Conservation (phyloP, 495 filamentous ascomycete species). For the Halenospora varia region DNA sequence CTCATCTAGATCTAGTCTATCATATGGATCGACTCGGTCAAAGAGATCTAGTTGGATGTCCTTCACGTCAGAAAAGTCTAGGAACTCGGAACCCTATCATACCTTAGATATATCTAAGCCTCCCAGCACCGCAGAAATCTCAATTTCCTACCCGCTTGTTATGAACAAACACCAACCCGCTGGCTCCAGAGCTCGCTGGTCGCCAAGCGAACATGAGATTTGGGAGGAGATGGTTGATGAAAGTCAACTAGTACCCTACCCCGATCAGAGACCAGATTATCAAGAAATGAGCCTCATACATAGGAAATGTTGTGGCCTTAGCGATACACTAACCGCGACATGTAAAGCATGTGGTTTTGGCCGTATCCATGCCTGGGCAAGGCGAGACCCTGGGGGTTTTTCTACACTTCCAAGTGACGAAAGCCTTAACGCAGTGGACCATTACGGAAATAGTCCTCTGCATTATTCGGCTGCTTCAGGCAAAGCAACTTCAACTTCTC, state of each 20-base stretch:
- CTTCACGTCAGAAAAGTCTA: constrained; percentile 3
- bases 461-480: constrained; percentile 7
- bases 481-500: not conserved
- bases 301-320: not conserved
- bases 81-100: not conserved
- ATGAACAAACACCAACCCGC: not conserved
- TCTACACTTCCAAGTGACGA: not conserved
- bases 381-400: not conserved
- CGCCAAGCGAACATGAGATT: not conserved
- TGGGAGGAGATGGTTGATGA: constrained; percentile 12
- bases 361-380: not conserved
- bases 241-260: not conserved
- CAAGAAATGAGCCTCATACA: not conserved
- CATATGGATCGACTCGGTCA: not conserved
- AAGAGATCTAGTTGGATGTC: constrained; percentile 12
- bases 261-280: constrained; percentile 1
- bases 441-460: constrained; percentile 7
- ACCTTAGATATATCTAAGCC: not conserved
- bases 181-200: not conserved
- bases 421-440: not conserved
- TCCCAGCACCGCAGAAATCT: not conserved
- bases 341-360: not conserved
- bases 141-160: not conserved
- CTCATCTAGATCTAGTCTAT: not conserved
- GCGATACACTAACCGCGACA: not conserved